A percentile compares a stretch with the other conserved stretches of the same genome.
These are phyloP conservation scores for Vigna nakashimae DNA, from an alignment of 306 rosid genomes.

Conservation along the genomic window DNA sequence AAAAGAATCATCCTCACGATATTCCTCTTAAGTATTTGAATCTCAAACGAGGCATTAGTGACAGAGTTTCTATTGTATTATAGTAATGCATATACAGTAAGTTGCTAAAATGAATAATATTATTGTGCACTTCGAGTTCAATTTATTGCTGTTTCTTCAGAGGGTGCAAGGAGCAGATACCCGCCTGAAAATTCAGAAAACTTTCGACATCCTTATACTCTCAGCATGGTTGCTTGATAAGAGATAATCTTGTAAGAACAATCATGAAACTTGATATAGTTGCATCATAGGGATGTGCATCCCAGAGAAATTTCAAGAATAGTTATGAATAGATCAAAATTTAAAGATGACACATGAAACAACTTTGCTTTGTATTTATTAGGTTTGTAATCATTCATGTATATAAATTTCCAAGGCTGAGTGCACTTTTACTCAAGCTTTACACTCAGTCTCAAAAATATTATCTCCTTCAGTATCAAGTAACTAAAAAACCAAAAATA, in stretches of 20 bases:
- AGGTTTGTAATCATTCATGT: background rate
- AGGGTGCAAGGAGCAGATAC: background rate
- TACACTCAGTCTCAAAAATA: background rate
- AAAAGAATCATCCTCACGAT: background rate
- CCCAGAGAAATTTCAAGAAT: conserved; percentile 11
- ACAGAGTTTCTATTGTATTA: background rate
- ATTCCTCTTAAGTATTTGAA: background rate
- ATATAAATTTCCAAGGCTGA: background rate
- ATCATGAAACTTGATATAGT: background rate
- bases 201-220: background rate
- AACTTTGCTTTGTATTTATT: background rate
- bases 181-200: background rate
- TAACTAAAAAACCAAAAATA: no score
- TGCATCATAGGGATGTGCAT: background rate
- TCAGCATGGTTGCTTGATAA: conserved; percentile 9
- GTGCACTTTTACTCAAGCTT: background rate
- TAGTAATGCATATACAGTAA: background rate
- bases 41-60: conserved; percentile 2
- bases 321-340: background rate
- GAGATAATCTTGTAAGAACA: conserved; percentile 12
- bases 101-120: background rate
- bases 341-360: background rate
- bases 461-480: no score
- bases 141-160: background rate
- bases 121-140: background rate